Evolutionary conservation across 495 filamentous ascomycete species (phyloP), one percentile per base, ranked within the genome.

Genomic region (Penicillium tannophilum): DNA sequence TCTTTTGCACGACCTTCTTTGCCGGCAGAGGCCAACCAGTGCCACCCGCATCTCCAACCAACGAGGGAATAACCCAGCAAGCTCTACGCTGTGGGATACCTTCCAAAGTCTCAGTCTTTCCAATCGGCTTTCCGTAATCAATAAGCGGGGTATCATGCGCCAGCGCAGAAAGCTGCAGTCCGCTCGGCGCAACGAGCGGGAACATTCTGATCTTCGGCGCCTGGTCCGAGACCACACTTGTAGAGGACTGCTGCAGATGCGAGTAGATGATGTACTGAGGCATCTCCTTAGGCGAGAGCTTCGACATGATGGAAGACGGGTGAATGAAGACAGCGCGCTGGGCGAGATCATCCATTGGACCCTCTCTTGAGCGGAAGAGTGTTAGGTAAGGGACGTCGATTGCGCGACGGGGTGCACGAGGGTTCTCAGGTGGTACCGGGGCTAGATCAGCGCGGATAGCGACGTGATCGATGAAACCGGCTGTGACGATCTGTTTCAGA

Each of bases 401-500:
- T 1, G 92, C 91, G 46, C 89, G 83, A 46, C 84, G 87, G 0
- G 92, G 90, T 36, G 89, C 90, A 19, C 90, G 81, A 5, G 78
- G 69, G 56, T 84, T 79, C 54, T 89, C 87, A 3, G 90, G 90
- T 1, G 91, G 89, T 17, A 79, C 79, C 4, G 91, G 90, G 0
- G 89, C 79, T 10, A 93, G 79, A 69, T 98, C 93, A 3, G 92
- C 91, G 58, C 94, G 91, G 66, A 98, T 93, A 52, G 95, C 95
- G 50, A 99, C 82, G 57, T 97, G 89, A 76, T 98, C 95, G 62
- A 99, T 87, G 77, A 97, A 99, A 3, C 92, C 95, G 0, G 92
- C 89, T 0, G 93, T 90, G 49, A 91, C 84, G 67, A 98, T 93
- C 68, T 97, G 91, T 65, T 93, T 92, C 9, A 99, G 80, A 1